Evolutionary conservation across 306 rosid genomes (phyloP), one percentile per base, ranked within the genome.

Genomic region (Malus orientalis): DNA sequence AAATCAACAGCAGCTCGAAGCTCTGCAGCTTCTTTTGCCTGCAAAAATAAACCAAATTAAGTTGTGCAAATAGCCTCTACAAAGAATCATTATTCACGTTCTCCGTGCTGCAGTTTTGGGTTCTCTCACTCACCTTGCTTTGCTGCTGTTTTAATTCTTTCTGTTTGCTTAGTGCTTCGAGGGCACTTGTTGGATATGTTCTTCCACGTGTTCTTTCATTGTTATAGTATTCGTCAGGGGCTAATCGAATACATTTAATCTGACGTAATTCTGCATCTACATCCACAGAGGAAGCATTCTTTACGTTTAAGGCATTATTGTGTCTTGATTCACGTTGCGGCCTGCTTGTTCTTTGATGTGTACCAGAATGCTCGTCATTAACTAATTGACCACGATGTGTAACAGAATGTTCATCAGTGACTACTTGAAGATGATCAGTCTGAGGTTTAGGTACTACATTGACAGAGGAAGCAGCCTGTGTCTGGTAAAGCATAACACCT

Each of bases 101-200:
- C 47, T 61, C 38, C 44, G 25, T 23, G 25, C 68, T 36, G 67
- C 68, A 75, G 57, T 79, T 66, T 12, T 60, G 49, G 42, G 55
- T 67, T 73, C 68, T 75, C 87, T 86, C 74, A 88, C 88, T 86
- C 74, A 88, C 92, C 93, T 84, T 84, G 70, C 67, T 38, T 68
- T 7, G 65, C 75, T 14, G 60, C 51, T 33, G 60, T 27, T 27
- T 7, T 8, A 29, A 14, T 32, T 15, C 38, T 30, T 20, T 64
- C 19, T 1, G 27, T 58, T 58, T 58, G 63, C 16, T 14, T 10
- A 4, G 55, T 0, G 20, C 20, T 51, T 15, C 3, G 55, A 15
- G 55, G 54, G 20, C 54, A 4, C 54, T 27, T 5, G 36, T 29
- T 60, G 33, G 33, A 60, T 60, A 25, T 60, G 66, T 25, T 60